Conservation (phyloP, 768 basidiomycete species). For the Astraeus odoratus region DNA sequence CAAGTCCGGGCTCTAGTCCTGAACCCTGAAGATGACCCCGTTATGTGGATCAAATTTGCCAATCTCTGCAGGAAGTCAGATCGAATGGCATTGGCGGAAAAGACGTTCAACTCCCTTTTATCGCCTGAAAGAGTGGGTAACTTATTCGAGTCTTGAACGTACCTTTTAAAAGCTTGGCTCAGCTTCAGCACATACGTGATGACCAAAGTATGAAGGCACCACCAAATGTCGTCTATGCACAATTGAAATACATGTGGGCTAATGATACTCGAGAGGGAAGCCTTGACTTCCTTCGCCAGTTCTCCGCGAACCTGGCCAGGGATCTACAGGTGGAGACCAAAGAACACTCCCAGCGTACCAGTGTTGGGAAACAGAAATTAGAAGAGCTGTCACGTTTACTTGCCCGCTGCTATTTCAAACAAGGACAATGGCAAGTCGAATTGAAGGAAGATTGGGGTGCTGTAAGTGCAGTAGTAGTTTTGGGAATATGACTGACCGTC, state of each 20-base stretch:
- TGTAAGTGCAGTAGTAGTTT: slow-evolving; percentile 38
- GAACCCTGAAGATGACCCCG: slow-evolving; percentile 87
- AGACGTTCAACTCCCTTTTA: slow-evolving; percentile 89
- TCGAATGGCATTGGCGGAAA: slow-evolving; percentile 91
- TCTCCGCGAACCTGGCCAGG: slow-evolving; percentile 65
- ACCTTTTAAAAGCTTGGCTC: slow-evolving; percentile 3
- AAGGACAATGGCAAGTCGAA: slow-evolving; percentile 89
- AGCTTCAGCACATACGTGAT: slow-evolving; percentile 44
- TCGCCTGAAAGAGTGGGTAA: slow-evolving; percentile 60
- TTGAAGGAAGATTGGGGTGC: slow-evolving; percentile 73
- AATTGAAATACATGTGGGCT: slow-evolving; percentile 95
- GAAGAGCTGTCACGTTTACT: slow-evolving; percentile 75
- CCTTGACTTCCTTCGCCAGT: slow-evolving; percentile 74
- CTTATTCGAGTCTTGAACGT: neutral
- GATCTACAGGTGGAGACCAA: slow-evolving; percentile 64
- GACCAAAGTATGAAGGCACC: slow-evolving; percentile 66
- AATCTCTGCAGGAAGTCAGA: slow-evolving; percentile 95
- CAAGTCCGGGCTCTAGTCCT: slow-evolving; percentile 94
- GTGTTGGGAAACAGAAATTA: slow-evolving; percentile 53
- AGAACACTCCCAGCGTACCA: slow-evolving; percentile 43
- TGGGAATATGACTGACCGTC: slow-evolving; percentile 8
- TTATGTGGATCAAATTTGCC: slow-evolving; percentile 99
- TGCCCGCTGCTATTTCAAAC: slow-evolving; percentile 96
- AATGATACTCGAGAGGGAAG: slow-evolving; percentile 72
- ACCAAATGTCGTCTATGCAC: slow-evolving; percentile 93